Base-by-base conservation (phyloP, 1,284 basidiomycete genomes). In the Lignosus rhinocerotis region DNA sequence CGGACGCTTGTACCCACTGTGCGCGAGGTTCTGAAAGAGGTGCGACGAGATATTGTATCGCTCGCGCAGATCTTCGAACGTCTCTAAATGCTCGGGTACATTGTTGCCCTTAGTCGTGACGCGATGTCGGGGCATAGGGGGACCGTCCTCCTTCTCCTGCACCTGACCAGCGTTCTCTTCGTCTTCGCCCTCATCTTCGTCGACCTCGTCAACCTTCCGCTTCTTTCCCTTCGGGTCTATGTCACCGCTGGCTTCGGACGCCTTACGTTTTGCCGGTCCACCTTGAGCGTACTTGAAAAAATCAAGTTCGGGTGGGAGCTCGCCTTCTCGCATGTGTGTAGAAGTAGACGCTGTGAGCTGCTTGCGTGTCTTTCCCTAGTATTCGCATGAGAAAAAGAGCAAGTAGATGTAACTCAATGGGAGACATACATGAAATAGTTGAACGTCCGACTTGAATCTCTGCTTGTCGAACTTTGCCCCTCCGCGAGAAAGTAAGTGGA, bases 241-340 rank as follows among this genome's bases (percentile, higher is more conserved):
- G 25, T 45, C 58, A 9, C 17, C 51, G 6, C 45, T 65, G 12
- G 66, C 59, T 1, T 60, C 42, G 2, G 63, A 60, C 43, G 60
- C 58, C 62, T 74, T 74, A 39, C 73, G 67, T 62, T 90, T 88
- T 41, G 67, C 72, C 25, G 72, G 67, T n/a, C 75, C 78, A 44
- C 78, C 80, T 62, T 84, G 78, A 0, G 88, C 86, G 65, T 93
- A 93, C 64, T 90, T 93, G 76, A 96, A 96, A 73, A 95, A 95
- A 72, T 97, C 92, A 4, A 96, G 80, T 62, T 91, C 90, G 2
- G 79, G 67, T 0, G 94, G 94, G 17, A 96, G 81, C 64, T 81
- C 81, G 30, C 75, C 80, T 34, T 75, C 70, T 21, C 68, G 65
- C 1, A 60, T 58, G 58, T 69, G 63, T 25, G 62, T 53, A 7